Evolutionary conservation across 768 basidiomycete genomes (phyloP).

Genomic region (Termitomyces sp.): DNA sequence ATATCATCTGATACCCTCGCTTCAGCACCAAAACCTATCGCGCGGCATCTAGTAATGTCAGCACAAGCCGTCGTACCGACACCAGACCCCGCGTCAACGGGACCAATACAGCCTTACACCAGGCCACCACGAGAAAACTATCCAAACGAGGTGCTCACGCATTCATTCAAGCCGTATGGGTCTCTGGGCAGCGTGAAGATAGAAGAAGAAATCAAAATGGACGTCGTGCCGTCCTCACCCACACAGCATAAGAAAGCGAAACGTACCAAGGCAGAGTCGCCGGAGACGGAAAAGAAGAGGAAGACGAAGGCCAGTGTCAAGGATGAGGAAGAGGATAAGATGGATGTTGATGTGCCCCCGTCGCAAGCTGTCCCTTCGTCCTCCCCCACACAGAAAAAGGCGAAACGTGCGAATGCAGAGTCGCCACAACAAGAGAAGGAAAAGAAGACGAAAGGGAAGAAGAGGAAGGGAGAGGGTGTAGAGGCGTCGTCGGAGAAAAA

Average conservation of each 20-base stretch:
- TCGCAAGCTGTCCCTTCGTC: background rate
- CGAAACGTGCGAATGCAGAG: conserved; percentile 14
- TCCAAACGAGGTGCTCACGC: conserved; percentile 60
- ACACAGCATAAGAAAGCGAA: conserved; percentile 12
- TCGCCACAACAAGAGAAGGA: conserved; percentile 15
- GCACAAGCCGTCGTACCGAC: conserved; percentile 45
- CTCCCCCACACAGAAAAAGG: conserved; percentile 10
- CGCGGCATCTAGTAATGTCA: conserved; percentile 57
- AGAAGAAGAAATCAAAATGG: conserved; percentile 25
- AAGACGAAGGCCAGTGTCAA: conserved; percentile 19
- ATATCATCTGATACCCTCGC: background rate
- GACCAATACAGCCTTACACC: conserved; percentile 29
- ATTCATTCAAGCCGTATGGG: conserved; percentile 63
- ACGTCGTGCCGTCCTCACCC: conserved; percentile 12
- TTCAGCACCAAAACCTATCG: conserved; percentile 57
- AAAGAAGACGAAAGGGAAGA: conserved; percentile 46
- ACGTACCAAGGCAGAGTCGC: conserved; percentile 12
- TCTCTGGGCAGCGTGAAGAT: conserved; percentile 33
- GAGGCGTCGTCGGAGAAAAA: conserved; percentile 37
- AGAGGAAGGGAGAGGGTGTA: conserved; percentile 38
- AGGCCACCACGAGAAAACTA: conserved; percentile 59
- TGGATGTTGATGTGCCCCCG: conserved; percentile 20
- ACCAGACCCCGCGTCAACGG: conserved; percentile 21
- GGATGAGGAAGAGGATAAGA: conserved; percentile 24
- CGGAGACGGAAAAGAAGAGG: conserved; percentile 28